phyloP scores from a whole-genome alignment of 352 stramenopile genomes.

The Pilasporangium apinafurcum region DNA sequence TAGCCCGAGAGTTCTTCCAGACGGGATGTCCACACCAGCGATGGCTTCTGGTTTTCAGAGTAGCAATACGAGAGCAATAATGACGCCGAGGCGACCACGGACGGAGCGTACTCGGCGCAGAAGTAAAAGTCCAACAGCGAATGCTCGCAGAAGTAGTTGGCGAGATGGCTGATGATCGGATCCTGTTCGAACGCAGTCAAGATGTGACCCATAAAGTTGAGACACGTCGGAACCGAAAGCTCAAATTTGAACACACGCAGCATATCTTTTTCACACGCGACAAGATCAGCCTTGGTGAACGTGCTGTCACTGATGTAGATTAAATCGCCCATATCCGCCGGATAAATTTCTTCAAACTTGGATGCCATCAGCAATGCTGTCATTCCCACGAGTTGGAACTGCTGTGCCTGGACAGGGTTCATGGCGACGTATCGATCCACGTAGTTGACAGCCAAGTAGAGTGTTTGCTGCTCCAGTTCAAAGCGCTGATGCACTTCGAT shows the following conservation, averaged over 20 bases:
- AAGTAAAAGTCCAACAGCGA: constrained; percentile 53
- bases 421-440: constrained; percentile 96
- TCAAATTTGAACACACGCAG: constrained; percentile 95
- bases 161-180: constrained; percentile 26
- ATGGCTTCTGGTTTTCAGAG: constrained; percentile 24
- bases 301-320: constrained; percentile 98
- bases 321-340: constrained; percentile 94
- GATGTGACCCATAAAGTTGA: constrained; percentile 95
- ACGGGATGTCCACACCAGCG: constrained; percentile 36
- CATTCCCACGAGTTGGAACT: constrained; percentile 98
- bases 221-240: constrained; percentile 93
- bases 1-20: constrained; percentile 45
- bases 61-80: constrained; percentile 48
- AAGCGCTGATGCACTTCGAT: constrained; percentile 98
- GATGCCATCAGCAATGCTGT: constrained; percentile 95
- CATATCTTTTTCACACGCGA: constrained; percentile 92
- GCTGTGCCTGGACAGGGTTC: constrained; percentile 82
- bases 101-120: constrained; percentile 36
- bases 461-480: constrained; percentile 94
- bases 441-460: constrained; percentile 98
- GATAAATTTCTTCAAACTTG: constrained; percentile 99
- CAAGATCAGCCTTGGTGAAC: constrained; percentile 83
- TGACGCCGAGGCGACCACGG: constrained; percentile 35
- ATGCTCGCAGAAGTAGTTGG: constrained; percentile 54
- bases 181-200: constrained; percentile 74